These are phyloP conservation scores for Beauveria scarabaeidicola DNA, from an alignment of 2,329 filamentous ascomycete genomes.

Conservation along the genomic window DNA sequence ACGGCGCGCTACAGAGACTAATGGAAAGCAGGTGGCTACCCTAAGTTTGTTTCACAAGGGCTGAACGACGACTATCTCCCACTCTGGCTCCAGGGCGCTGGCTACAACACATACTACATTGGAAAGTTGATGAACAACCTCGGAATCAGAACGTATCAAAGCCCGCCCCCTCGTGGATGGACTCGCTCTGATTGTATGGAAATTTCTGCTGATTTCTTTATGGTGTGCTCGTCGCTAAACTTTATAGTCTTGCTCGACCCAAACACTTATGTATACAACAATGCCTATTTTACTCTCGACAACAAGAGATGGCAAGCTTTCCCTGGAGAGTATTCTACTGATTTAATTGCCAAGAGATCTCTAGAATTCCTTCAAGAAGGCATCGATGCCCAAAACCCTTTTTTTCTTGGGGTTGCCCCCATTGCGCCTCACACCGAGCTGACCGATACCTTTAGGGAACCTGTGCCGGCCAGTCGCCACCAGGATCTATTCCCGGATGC, in stretches of 20 bases:
- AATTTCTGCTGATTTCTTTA: neutral
- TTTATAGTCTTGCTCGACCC: slow-evolving; percentile 50
- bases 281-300: slow-evolving; percentile 43
- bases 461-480: slow-evolving; percentile 42
- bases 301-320: slow-evolving; percentile 39
- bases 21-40: slow-evolving; percentile 27
- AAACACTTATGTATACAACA: slow-evolving; percentile 59
- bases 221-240: neutral
- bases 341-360: slow-evolving; percentile 43
- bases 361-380: slow-evolving; percentile 46
- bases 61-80: slow-evolving; percentile 43
- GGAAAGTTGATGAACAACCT: slow-evolving; percentile 49
- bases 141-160: slow-evolving; percentile 39
- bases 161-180: slow-evolving; percentile 46
- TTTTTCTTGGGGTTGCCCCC: slow-evolving; percentile 49
- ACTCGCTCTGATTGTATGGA: slow-evolving; percentile 35
- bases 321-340: slow-evolving; percentile 43
- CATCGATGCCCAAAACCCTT: slow-evolving; percentile 35
- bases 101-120: slow-evolving; percentile 45
- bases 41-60: slow-evolving; percentile 41
- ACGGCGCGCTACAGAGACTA: neutral
- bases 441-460: slow-evolving; percentile 35
- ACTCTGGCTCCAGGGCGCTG: slow-evolving; percentile 41
- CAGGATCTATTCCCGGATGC: slow-evolving; percentile 49
- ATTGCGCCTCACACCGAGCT: slow-evolving; percentile 25